A percentile compares a stretch with the other conserved stretches of the same genome.
These are phyloP conservation scores for Pseudomassariella vexata DNA, from an alignment of 2,329 filamentous ascomycete genomes.

Conservation along the genomic window DNA sequence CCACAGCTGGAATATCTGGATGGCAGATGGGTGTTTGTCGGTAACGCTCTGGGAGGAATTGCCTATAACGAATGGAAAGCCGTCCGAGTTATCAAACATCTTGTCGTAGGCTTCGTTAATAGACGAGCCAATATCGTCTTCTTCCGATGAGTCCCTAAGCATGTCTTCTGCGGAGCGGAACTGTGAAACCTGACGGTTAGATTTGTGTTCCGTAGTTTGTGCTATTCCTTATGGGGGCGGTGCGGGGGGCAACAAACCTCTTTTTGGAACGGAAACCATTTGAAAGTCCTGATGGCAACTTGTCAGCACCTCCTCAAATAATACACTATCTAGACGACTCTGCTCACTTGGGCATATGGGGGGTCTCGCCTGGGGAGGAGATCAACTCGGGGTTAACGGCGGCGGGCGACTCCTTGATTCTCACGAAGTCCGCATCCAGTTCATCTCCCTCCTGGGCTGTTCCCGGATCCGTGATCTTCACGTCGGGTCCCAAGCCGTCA, in stretches of 20 bases:
- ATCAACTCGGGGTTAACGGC: slow-evolving; percentile 30
- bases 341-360: slow-evolving; percentile 22
- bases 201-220: background rate
- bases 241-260: slow-evolving; percentile 33
- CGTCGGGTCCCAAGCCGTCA: slow-evolving; percentile 55
- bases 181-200: slow-evolving; percentile 25
- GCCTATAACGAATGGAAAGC: slow-evolving; percentile 52
- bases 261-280: slow-evolving; percentile 47
- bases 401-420: slow-evolving; percentile 42
- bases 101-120: slow-evolving; percentile 55
- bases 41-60: slow-evolving; percentile 36
- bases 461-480: slow-evolving; percentile 31
- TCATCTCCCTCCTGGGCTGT: slow-evolving; percentile 49
- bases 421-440: slow-evolving; percentile 49
- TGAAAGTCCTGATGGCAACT: slow-evolving; percentile 24
- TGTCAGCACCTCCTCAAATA: slow-evolving; percentile 8
- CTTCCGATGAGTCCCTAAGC: slow-evolving; percentile 49
- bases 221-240: no score
- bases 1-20: slow-evolving; percentile 61
- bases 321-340: background rate
- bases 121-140: slow-evolving; percentile 44
- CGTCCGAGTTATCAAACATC: slow-evolving; percentile 51
- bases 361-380: slow-evolving; percentile 18
- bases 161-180: slow-evolving; percentile 44
- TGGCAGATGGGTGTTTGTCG: slow-evolving; percentile 44